Evolutionary conservation across 495 filamentous ascomycete species (phyloP), one percentile per base, ranked within the genome.

Genomic region (Daldinia vernicosa): DNA sequence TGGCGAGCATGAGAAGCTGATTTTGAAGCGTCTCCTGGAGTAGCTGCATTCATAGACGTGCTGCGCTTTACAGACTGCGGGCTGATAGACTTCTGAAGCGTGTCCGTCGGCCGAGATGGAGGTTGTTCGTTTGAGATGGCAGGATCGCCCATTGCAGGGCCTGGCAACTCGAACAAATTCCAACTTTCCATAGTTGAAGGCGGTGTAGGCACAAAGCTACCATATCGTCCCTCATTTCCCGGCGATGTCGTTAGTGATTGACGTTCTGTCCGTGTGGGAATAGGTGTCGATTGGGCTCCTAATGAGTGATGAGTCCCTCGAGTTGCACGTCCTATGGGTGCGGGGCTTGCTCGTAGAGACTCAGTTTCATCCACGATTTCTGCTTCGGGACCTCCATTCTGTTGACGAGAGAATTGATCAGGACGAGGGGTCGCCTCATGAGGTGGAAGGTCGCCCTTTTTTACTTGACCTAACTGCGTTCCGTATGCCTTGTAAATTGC

Each of bases 191-290:
- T 52, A 6, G 69, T 60, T 26, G 71, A 67, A n/a, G 89, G 88
- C 0, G 91, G 90, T 12, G 89, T 88, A 3, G 86, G 83, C 4
- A 89, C 79, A 57, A 96, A 91, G 77, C 92, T 95, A 19, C 93
- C 93, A 86, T 95, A 96, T 40, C 80, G 87, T 15, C 64, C 22
- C 33, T 69, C 76, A 59, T 71, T 77, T 4, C 71, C 79, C 12
- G 75, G 73, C 8, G 77, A 79, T 40, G 52, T 60, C 26, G 71
- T 74, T 50, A 81, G 70, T 4, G 72, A 77, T 47, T 78, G 79
- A 57, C 67, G 79, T 66, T 79, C 82, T 19, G 51, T 70, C 32
- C 58, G 70, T 56, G 65, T 62, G 28, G 66, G 71, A 62, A 79
- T 76, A 22, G 78, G 78, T 37, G 79, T 78, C 33, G 71, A 52